Evolutionary conservation across 2,329 filamentous ascomycete genomes (phyloP).

Genomic region (Arachnopeziza araneosa): DNA sequence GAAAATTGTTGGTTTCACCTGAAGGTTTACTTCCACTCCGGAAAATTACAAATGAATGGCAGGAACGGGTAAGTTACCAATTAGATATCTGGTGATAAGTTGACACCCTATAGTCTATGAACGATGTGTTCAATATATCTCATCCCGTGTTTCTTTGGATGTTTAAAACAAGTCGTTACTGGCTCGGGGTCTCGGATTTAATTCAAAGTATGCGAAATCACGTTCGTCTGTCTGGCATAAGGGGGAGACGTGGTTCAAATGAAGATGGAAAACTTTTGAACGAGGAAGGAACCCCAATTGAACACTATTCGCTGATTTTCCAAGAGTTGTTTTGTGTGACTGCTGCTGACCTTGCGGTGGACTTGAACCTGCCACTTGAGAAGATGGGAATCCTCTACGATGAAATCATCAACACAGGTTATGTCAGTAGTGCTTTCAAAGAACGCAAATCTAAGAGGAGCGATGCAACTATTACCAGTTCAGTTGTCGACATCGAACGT

Average conservation of each 20-base stretch:
- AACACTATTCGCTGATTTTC: slow-evolving; percentile 71
- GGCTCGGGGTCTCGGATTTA: slow-evolving; percentile 62
- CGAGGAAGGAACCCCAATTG: slow-evolving; percentile 52
- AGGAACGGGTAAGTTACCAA: slow-evolving; percentile 49
- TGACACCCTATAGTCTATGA: slow-evolving; percentile 42
- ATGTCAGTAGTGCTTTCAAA: slow-evolving; percentile 5
- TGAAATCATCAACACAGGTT: slow-evolving; percentile 65
- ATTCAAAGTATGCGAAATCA: slow-evolving; percentile 69
- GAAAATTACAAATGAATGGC: slow-evolving; percentile 74
- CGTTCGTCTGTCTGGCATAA: slow-evolving; percentile 45
- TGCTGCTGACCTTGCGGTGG: slow-evolving; percentile 65
- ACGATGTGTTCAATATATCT: slow-evolving; percentile 68
- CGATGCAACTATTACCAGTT: slow-evolving; percentile 2
- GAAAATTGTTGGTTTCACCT: slow-evolving; percentile 62
- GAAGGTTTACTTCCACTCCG: slow-evolving; percentile 64
- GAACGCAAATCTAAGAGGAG: slow-evolving; percentile 8
- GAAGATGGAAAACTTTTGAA: slow-evolving; percentile 41
- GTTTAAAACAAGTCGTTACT: slow-evolving; percentile 74
- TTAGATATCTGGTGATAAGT: not conserved
- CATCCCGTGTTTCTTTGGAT: slow-evolving; percentile 86
- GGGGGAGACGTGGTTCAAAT: slow-evolving; percentile 31
- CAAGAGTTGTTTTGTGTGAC: slow-evolving; percentile 79
- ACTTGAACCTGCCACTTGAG: slow-evolving; percentile 56
- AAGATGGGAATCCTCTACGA: slow-evolving; percentile 68
- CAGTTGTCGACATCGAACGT: slow-evolving; percentile 11